Base-by-base conservation (phyloP, 495 filamentous ascomycete genomes). In the Hypoxylon lienhwacheense region DNA sequence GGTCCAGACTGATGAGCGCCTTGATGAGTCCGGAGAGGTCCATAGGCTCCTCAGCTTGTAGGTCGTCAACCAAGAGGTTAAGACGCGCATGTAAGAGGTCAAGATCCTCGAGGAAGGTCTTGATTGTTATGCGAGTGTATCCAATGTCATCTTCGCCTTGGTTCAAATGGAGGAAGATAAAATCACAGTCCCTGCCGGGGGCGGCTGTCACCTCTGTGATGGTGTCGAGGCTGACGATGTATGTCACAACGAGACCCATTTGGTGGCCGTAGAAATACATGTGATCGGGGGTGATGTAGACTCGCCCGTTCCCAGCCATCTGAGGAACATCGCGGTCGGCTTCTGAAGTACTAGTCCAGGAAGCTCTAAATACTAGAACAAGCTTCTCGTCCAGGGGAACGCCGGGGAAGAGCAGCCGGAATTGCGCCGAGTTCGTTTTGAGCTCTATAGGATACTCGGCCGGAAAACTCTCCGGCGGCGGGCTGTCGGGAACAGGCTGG, bases 181-280 rank as follows among this genome's bases (percentile, higher is more conserved):
- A 95, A 68, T 98, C 93, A 65, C 89, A 96, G 53, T 97, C 91
- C 59, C 85, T 81, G 25, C 92, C 95, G 17, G 88, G 83, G 7
- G 91, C 90, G 31, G 89, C 88, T 15, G 91, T 97, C 35, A 97
- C 88, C 66, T 97, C 93, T 28, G 80, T 79, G 51, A 97, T 87
- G 46, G 72, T 81, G n/a, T 82, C 77, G 34, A 98, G 76, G 26
- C 78, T 81, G 25, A 89, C 79, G 14, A 79, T 80, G 25, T 89
- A 88, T 1, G 89, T 90, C 36, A 97, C 75, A 0, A 96, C 89
- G 20, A 98, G 77, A n/a, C 93, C 93, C 61, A 95, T 80, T 58
- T 96, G 86, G 66, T 97, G 84, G 44, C 91, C 95, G 72, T 96
- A 98, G 67, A 98, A 98, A 64, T 95, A 97, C 53, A 97, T 81